Evolutionary conservation across 78 protist genomes (phyloP).

Genomic region (Ministeria vibrans): DNA sequence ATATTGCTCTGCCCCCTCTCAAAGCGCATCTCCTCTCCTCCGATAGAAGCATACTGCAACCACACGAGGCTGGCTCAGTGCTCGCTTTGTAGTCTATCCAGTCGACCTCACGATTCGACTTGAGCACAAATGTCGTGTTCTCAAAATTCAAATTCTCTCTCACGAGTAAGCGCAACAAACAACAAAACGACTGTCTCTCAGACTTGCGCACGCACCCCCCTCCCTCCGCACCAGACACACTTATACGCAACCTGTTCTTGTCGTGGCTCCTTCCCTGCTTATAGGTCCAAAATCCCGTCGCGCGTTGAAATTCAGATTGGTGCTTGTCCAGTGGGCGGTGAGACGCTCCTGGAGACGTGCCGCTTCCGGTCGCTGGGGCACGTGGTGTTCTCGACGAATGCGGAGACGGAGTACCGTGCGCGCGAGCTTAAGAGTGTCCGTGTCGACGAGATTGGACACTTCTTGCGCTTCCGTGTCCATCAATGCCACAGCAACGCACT

Average conservation of each 20-base stretch:
- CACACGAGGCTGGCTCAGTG: conserved; percentile 37
- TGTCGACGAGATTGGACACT: conserved; percentile 1
- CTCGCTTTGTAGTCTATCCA: conserved; percentile 34
- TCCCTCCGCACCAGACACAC: no score
- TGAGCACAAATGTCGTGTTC: not conserved
- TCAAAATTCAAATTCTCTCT: conserved; percentile 21
- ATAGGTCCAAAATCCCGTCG: conserved; percentile 32
- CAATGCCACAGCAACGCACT: conserved; percentile 34
- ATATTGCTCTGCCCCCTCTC: no score
- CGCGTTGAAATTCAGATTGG: conserved; percentile 37
- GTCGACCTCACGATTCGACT: conserved; percentile 35
- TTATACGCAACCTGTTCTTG: no score
- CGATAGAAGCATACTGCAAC: not conserved
- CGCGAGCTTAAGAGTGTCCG: conserved; percentile 46
- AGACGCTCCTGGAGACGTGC: not conserved
- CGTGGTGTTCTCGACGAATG: conserved; percentile 18
- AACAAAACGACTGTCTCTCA: no score
- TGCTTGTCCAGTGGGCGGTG: not conserved
- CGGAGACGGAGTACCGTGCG: conserved; percentile 16
- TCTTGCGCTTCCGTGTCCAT: conserved; percentile 21
- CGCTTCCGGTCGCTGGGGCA: conserved; percentile 30
- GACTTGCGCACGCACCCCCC: no score
- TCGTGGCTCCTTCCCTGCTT: no score
- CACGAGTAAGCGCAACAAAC: no score
- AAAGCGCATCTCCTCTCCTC: no score